Evolutionary conservation across 179 eudicot species (phyloP).

Genomic region (Silene noctiflora): DNA sequence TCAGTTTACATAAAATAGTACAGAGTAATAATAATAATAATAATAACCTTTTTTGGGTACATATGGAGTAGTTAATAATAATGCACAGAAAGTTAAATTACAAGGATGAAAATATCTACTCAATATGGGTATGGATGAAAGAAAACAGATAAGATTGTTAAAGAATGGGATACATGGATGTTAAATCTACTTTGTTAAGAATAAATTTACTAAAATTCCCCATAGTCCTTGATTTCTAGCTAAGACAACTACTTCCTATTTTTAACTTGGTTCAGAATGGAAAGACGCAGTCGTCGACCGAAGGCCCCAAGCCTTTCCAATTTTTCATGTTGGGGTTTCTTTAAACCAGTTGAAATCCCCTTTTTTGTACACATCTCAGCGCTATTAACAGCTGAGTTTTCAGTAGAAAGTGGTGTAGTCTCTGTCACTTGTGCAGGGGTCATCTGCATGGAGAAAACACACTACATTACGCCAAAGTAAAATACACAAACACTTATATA

Average conservation of each 20-base stretch:
- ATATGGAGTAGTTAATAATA: no score
- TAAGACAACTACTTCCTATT: conserved; percentile 38
- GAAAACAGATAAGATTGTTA: no score
- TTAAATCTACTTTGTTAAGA: neutral
- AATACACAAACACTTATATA: neutral
- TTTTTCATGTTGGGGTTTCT: conserved; percentile 52
- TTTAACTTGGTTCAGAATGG: conserved; percentile 52
- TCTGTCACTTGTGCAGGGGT: conserved; percentile 38
- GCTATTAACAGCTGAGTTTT: conserved; percentile 26
- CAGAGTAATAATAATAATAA: no score
- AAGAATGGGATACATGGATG: neutral
- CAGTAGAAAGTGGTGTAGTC: conserved; percentile 20
- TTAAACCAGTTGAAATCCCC: conserved; percentile 26
- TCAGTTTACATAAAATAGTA: no score
- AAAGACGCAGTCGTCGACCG: conserved; percentile 63
- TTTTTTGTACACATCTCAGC: conserved; percentile 27
- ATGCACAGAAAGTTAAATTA: no score
- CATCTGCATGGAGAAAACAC: conserved; percentile 31
- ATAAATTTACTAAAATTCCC: neutral
- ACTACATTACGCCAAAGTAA: neutral
- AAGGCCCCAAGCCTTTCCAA: conserved; percentile 61
- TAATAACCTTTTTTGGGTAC: no score
- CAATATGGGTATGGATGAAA: no score
- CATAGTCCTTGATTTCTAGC: neutral
- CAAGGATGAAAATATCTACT: no score